Evolutionary conservation across 1,284 basidiomycete species (phyloP), one percentile per base, ranked within the genome.

Genomic region (Sanghuangporus weigelae): DNA sequence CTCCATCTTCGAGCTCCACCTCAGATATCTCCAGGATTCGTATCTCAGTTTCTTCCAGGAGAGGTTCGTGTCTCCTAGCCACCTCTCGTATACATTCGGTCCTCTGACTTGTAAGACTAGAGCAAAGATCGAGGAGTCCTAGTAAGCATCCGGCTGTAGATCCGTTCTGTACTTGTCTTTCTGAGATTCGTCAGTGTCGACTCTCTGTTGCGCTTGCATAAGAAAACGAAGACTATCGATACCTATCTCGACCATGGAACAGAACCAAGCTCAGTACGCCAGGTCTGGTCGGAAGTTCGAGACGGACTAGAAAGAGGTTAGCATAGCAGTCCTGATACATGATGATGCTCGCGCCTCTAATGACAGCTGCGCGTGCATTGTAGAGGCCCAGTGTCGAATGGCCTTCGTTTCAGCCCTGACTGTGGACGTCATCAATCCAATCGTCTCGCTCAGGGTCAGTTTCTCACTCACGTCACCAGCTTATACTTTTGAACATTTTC

Each of bases 21-120:
- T 93, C 44, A 84, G 78, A 66, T 79, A 85, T 66, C 73, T 93
- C 56, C 79, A 83, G 38, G 90, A 93, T 68, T 89, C 88, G 8
- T 93, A 93, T 73, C 81, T 95, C 67, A 78, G 71, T 67, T 95
- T 95, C 79, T 95, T 95, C 75, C 83, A 85, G 73, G 93, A 95
- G 78, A 81, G 93, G 92, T 91, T 70, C 69, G 84, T 73, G 53
- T 64, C 48, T 19, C 55, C 64, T 19, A 46, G 49, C 49, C 49
- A 31, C 49, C 39, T 57, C 55, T 57, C 35, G 39, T 64, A 40
- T 56, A 44, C 38, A 21, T 59, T 58, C 46, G 59, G 65, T 66
- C 58, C 64, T 12, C 64, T 69, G 65, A 62, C 57, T 48, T 55
- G 38, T 64, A 57, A 60, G 63, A 44, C 54, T 72, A 95, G 93